A percentile compares a stretch with the other conserved stretches of the same genome.
Evolutionary conservation across 1,284 basidiomycete species (phyloP).

Genomic region (Vanrija sp.): DNA sequence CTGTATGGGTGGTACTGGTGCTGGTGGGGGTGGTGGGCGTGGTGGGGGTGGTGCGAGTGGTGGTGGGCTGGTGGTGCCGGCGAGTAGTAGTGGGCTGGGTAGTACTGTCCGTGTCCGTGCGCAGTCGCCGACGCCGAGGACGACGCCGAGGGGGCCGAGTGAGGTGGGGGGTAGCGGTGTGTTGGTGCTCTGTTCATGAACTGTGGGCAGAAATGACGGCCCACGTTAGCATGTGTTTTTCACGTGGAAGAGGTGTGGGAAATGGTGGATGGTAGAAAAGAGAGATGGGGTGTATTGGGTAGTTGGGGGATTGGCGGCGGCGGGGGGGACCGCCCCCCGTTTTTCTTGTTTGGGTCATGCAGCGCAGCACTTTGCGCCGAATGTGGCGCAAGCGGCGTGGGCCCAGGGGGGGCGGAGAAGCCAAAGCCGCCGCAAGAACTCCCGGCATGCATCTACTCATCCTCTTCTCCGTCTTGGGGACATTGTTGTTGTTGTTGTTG

Average conservation of each 20-base stretch:
- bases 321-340: background rate
- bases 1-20: slow-evolving; percentile 8
- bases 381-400: background rate
- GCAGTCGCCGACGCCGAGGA: too few species aligned
- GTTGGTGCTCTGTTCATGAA: slow-evolving; percentile 4
- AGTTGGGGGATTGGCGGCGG: background rate
- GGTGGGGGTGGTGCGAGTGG: background rate
- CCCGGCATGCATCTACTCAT: too few species aligned
- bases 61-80: background rate
- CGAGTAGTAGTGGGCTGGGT: background rate
- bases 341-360: background rate
- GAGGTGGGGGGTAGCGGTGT: background rate
- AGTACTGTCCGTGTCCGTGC: background rate
- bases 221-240: slow-evolving; percentile 2
- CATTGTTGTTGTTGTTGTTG: too few species aligned
- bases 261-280: background rate
- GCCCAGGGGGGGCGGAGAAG: background rate
- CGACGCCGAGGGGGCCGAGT: too few species aligned
- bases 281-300: background rate
- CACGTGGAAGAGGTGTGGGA: background rate
- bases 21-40: background rate
- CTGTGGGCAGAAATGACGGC: background rate
- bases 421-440: background rate
- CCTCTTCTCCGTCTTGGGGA: too few species aligned
- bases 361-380: too few species aligned